A percentile compares a stretch with the other conserved stretches of the same genome.
Evolutionary conservation across 768 basidiomycete genomes (phyloP).

Genomic region (Holtermanniella nyarrowii): DNA sequence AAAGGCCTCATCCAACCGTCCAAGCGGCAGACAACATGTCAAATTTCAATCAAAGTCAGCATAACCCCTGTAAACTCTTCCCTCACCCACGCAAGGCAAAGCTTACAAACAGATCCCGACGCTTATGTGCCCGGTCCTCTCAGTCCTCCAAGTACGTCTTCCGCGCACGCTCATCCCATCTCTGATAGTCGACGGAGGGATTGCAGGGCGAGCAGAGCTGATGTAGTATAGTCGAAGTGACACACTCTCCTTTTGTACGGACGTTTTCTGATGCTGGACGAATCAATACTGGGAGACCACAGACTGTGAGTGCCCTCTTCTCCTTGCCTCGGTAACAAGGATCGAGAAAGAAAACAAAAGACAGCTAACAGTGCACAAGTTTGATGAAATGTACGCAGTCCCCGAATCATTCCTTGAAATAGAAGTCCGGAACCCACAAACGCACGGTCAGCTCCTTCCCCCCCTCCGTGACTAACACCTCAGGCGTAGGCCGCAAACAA

Average conservation of each 20-base stretch:
- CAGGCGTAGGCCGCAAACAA: constrained; percentile 96
- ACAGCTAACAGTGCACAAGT: constrained; percentile 10
- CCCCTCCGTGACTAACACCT: background rate
- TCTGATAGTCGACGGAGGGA: background rate
- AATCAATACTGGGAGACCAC: constrained; percentile 30
- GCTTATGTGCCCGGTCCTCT: constrained; percentile 18
- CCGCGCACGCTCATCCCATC: background rate
- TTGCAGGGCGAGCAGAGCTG: background rate
- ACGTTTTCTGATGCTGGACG: constrained; percentile 37
- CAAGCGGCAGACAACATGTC: too few species aligned
- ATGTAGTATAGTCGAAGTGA: constrained; percentile 27
- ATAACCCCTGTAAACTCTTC: background rate
- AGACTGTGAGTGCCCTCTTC: constrained; percentile 24
- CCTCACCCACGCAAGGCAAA: background rate
- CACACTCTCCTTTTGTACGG: constrained; percentile 39
- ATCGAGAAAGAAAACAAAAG: background rate
- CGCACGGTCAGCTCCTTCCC: constrained; percentile 59
- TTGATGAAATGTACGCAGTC: constrained; percentile 97
- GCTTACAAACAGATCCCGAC: constrained; percentile 2
- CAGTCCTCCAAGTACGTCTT: constrained; percentile 28
- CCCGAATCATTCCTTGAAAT: constrained; percentile 97
- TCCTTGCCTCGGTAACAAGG: background rate
- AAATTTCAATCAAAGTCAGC: too few species aligned
- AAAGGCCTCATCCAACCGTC: too few species aligned
- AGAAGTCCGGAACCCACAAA: constrained; percentile 92